Base-by-base conservation (phyloP, 139 green algal species). In the Volvox reticuliferus region DNA sequence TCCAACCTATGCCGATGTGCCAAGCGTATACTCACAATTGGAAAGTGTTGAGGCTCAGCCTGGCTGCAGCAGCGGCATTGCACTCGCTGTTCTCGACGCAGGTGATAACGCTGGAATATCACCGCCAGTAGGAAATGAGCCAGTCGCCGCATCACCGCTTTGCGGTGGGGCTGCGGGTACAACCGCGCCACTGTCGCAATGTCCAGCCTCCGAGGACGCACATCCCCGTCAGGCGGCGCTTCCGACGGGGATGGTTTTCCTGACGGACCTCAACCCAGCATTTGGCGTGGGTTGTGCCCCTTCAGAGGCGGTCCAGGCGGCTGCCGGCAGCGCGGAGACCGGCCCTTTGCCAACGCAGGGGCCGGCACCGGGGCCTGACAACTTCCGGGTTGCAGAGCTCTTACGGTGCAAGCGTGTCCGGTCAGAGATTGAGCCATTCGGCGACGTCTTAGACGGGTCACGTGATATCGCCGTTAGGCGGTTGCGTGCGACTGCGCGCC, bases 221-320 rank as follows among this genome's bases (percentile, higher is more conserved):
- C 19, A 76, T 22, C 33, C 61, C 22, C 79, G 50, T 50, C 79
- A 86, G 79, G 14, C 50, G 50, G 1, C 50, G 24, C 28, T 86
- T 19, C 65, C 82, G 0, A 37, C 9, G 1, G 85, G 85, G 17
- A 89, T 89, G 85, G 85, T 89, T 16, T 82, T 89, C 44, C 69
- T 89, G 35, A 82, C 69, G 28, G 85, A 89, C n/a, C 85, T 89
- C 69, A 71, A 89, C 24, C 85, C 85, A n/a, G 28, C 69, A 28
- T 63, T 89, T n/a, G 69, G 26, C 79, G 12, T 37, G 14, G 30
- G 19, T 37, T 35, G 14, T 24, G 32, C 32, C 24, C 14, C 76
- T 2, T 79, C 26, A 21, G 73, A 79, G 33, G 32, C 76, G 3
- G 16, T 24, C 21, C 76, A 82, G 28, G 76, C 76, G 21, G 12